Evolutionary conservation across 2,329 filamentous ascomycete species (phyloP).

Genomic region (Trichoderma breve): DNA sequence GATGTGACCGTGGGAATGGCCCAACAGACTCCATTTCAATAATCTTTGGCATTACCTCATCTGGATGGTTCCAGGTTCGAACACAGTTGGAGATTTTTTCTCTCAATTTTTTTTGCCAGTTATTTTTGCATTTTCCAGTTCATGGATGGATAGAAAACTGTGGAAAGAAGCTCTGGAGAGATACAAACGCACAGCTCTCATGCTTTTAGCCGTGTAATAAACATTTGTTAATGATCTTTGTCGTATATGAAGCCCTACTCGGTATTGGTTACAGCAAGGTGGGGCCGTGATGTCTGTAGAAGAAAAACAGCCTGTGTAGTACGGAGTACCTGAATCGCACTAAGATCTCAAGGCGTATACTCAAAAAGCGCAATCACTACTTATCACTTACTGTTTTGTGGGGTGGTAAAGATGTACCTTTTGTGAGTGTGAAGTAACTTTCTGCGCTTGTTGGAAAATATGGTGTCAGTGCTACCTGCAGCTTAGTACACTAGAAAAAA

Average conservation of each 20-base stretch:
- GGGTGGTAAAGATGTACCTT: neutral
- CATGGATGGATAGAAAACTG: neutral
- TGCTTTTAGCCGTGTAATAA: too few species aligned
- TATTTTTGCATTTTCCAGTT: neutral
- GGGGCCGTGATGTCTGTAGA: neutral
- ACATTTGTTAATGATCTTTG: neutral
- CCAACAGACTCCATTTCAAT: conserved; percentile 50
- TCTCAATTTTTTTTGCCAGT: conserved; percentile 14
- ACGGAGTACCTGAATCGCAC: neutral
- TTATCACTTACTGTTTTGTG: neutral
- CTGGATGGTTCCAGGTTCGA: conserved; percentile 43
- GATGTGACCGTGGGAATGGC: conserved; percentile 67
- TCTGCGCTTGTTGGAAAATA: neutral
- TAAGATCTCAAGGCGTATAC: neutral
- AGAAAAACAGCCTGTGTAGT: neutral
- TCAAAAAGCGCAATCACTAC: neutral
- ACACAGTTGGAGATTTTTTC: conserved; percentile 24
- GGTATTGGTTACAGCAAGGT: neutral
- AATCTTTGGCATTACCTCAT: conserved; percentile 51
- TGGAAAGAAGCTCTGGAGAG: neutral
- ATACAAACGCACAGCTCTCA: too few species aligned
- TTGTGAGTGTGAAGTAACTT: neutral
- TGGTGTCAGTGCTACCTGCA: neutral
- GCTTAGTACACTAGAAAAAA: neutral
- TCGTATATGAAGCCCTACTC: neutral